Base-by-base conservation (phyloP, 331 rosid species). In the Rhamnella rubrinervis region DNA sequence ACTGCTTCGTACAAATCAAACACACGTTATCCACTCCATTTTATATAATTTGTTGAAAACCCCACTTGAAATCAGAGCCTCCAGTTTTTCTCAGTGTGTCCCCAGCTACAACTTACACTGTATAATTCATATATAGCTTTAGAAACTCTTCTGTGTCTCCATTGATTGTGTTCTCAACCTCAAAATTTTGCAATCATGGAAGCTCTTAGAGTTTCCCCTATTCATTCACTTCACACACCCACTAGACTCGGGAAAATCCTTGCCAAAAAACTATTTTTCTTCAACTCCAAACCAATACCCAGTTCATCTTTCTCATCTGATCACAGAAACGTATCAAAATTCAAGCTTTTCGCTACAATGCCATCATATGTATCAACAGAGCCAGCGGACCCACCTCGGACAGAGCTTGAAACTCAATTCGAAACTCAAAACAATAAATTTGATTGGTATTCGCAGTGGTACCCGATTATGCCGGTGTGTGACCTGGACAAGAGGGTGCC, bases 361-460 rank as follows among this genome's bases (percentile, higher is more conserved):
- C 83, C 93, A 59, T 79, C 96, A 20, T 73, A 91, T 49, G 74
- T 83, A 26, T 65, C 89, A n/a, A 77, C 85, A 49, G 85, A 92
- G 23, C 59, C 68, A 7, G 70, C 52, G 14, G 81, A 71, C 71
- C 77, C 89, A 35, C 46, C 83, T 6, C 80, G 73, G 80, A 37
- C 72, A 59, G 82, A 75, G 51, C 46, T 66, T 21, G 88, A 83
- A 68, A 66, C 25, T 31, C 35, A 31, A 31, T 4, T 31, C 25
- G 74, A 65, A 28, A 63, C 67, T 49, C 39, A 55, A 5, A 78
- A 57, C 4, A 87, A 78, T 68, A 87, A 83, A 52, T 90, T 93
- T 68, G 96, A 93, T 21, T 88, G 97, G 98, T 88, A 88, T 77
- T 71, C 96, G 1, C 87, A 93, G 52, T 90, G 98, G 97, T 93